Evolutionary conservation across 345 rosid genomes (phyloP).

Genomic region (Cardamine occulta): DNA sequence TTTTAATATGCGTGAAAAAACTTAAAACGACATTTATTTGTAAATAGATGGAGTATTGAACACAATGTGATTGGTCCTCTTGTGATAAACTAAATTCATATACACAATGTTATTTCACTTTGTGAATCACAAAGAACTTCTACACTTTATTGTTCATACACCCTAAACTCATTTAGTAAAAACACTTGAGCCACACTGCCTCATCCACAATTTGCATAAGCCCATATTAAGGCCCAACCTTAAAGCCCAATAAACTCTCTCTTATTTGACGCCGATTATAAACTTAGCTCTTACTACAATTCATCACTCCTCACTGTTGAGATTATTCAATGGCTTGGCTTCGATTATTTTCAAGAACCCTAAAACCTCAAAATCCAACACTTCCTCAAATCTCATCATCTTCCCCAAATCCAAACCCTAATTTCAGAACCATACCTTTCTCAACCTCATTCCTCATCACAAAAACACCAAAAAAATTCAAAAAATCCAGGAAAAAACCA

Average conservation of each 20-base stretch:
- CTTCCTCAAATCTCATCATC: conserved; percentile 19
- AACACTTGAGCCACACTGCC: too few species aligned
- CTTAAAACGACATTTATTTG: too few species aligned
- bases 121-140: too few species aligned
- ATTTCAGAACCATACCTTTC: conserved; percentile 42
- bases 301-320: not conserved
- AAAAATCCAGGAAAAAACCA: conserved; percentile 53
- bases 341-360: conserved; percentile 42
- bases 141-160: too few species aligned
- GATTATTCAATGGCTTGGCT: conserved; percentile 50
- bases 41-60: too few species aligned
- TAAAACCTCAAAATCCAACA: not conserved
- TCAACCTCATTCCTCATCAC: conserved; percentile 88
- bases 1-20: too few species aligned
- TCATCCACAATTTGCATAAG: too few species aligned
- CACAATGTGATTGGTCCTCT: too few species aligned
- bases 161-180: too few species aligned
- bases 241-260: not conserved
- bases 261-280: not conserved
- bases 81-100: too few species aligned
- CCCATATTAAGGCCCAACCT: not conserved
- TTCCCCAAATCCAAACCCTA: conserved; percentile 43
- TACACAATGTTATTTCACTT: too few species aligned
- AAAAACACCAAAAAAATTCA: conserved; percentile 67
- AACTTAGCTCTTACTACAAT: not conserved